Percentiles rank a stretch among this genome's conserved stretches.
These are phyloP conservation scores for Diaporthe humulicola DNA, from an alignment of 2,329 filamentous ascomycete species.

Conservation along the genomic window DNA sequence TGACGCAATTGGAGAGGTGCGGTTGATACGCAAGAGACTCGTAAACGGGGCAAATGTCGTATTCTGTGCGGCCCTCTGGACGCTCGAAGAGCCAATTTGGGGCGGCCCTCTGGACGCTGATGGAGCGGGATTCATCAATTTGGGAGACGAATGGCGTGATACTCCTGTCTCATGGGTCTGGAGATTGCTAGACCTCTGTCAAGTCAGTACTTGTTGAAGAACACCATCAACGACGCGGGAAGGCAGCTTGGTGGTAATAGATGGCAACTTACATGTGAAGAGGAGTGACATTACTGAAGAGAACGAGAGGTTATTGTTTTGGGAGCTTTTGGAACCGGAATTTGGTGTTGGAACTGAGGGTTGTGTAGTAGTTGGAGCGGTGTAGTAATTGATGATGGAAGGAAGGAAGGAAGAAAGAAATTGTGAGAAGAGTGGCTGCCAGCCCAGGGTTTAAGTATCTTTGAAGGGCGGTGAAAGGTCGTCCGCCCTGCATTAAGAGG, in stretches of 20 bases:
- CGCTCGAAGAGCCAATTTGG: not conserved
- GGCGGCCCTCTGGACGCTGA: not conserved
- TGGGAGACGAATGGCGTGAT: not conserved
- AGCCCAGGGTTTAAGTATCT: not conserved
- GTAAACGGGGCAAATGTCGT: no score
- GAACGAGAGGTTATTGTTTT: no score
- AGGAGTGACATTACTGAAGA: no score
- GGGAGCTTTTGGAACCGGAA: not conserved
- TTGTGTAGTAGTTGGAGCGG: not conserved
- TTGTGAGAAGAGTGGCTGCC: not conserved
- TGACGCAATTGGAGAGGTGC: no score
- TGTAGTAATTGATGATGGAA: not conserved
- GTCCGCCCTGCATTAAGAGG: no score
- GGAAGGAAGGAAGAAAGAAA: not conserved
- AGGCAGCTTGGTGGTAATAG: not conserved
- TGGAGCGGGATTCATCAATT: not conserved
- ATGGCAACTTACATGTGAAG: not conserved
- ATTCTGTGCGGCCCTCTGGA: not conserved
- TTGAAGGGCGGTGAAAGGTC: no score
- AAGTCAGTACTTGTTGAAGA: not conserved
- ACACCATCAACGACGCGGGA: no score
- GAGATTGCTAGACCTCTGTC: rapidly evolving
- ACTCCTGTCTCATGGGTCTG: not conserved
- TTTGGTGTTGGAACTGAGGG: not conserved
- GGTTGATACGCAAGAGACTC: not conserved